These are phyloP conservation scores for Xenoacremonium recifei DNA, from an alignment of 2,329 filamentous ascomycete genomes.

Conservation along the genomic window DNA sequence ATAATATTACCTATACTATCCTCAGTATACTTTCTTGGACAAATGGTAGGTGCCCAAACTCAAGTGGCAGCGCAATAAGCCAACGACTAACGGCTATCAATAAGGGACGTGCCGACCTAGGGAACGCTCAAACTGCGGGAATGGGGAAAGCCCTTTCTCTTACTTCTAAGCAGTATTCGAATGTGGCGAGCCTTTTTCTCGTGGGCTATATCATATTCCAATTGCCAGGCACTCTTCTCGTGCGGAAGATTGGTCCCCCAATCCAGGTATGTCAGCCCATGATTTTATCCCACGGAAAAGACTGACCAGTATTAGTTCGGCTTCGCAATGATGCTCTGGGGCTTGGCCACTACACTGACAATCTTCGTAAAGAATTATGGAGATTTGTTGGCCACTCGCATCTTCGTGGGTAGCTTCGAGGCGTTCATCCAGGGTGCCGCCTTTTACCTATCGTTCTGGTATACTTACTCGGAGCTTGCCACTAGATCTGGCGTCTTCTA, in stretches of 20 bases:
- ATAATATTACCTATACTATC: background rate
- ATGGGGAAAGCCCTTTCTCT: background rate
- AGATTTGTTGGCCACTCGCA: background rate
- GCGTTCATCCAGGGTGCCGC: background rate
- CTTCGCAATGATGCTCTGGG: background rate
- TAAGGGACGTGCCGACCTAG: background rate
- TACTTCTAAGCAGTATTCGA: background rate
- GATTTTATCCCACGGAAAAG: background rate
- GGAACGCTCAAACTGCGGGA: background rate
- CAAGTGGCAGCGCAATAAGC: background rate
- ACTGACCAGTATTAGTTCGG: background rate
- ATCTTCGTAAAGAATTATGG: background rate
- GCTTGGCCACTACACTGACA: background rate
- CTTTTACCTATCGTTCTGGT: background rate
- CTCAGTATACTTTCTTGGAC: background rate
- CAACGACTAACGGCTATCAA: background rate
- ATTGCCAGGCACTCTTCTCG: background rate
- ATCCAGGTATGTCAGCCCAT: background rate
- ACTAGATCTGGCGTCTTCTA: background rate
- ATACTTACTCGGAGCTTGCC: background rate
- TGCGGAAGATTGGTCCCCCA: background rate
- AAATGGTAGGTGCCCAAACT: background rate
- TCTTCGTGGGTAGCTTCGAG: background rate
- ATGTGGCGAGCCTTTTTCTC: background rate
- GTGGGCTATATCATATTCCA: constrained; percentile 1